Percentiles rank a stretch among this genome's conserved stretches.
phyloP scores from a whole-genome alignment of 139 green algal species.

The Zygnema cylindricum region DNA sequence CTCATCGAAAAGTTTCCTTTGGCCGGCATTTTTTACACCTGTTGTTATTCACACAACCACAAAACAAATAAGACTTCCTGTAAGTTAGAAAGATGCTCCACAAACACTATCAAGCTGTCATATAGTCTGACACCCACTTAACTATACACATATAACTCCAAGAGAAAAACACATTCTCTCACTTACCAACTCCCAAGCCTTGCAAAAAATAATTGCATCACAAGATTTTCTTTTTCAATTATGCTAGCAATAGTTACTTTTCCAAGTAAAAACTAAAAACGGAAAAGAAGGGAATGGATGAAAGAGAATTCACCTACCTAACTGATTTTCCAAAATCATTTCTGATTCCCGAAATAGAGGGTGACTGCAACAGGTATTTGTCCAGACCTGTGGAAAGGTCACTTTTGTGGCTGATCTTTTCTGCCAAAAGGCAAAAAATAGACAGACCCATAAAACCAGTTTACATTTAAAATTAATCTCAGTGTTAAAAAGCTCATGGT shows the following conservation, averaged over 20 bases:
- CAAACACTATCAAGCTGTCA: too few species aligned
- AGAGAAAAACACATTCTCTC: neutral
- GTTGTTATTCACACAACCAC: slow-evolving; percentile 8
- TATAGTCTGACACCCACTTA: too few species aligned
- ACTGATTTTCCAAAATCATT: slow-evolving; percentile 39
- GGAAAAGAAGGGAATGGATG: neutral
- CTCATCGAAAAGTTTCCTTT: slow-evolving; percentile 67
- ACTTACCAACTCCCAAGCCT: neutral
- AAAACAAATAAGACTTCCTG: neutral
- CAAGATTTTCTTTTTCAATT: too few species aligned
- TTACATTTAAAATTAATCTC: too few species aligned
- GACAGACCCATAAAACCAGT: too few species aligned
- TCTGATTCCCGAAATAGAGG: slow-evolving; percentile 80
- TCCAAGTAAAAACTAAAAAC: too few species aligned
- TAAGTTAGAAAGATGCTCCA: neutral
- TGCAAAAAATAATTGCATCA: neutral
- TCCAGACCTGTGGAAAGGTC: slow-evolving; percentile 95
- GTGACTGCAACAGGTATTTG: slow-evolving; percentile 98
- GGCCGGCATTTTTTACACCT: slow-evolving; percentile 54
- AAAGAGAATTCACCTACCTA: slow-evolving; percentile 26
- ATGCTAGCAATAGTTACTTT: too few species aligned
- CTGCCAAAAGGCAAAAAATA: too few species aligned
- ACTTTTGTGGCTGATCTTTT: slow-evolving; percentile 79
- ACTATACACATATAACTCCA: too few species aligned
- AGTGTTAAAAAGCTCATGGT: too few species aligned